Evolutionary conservation across 1,139 yeast genomes (phyloP).

Genomic region (Arxiozyma heterogenica): DNA sequence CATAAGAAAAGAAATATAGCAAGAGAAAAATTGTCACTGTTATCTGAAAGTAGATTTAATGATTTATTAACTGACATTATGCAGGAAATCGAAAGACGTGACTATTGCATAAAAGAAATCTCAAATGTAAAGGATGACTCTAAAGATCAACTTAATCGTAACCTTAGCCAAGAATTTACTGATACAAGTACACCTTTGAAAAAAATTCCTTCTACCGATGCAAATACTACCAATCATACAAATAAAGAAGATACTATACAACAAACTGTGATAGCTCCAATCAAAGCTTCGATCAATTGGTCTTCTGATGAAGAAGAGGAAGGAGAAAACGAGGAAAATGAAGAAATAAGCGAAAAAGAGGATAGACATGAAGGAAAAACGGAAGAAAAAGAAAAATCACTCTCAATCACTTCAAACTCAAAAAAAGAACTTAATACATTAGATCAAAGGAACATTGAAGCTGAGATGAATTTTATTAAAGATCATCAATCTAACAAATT

Average conservation of each 20-base stretch:
- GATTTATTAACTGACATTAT: constrained; percentile 89
- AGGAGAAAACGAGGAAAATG: constrained; percentile 17
- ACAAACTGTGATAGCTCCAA: constrained; percentile 59
- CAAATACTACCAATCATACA: constrained; percentile 2
- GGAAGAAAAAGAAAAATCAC: neutral
- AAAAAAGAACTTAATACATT: neutral
- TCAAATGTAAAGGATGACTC: neutral
- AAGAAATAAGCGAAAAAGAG: neutral
- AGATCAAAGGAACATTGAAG: no score
- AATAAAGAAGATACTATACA: constrained; percentile 29
- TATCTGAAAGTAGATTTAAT: constrained; percentile 72
- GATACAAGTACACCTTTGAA: neutral
- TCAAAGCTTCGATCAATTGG: constrained; percentile 72
- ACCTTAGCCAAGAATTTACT: neutral
- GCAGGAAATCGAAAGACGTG: constrained; percentile 76
- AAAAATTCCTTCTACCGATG: neutral
- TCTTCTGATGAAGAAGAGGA: constrained; percentile 67
- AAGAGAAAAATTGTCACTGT: constrained; percentile 75
- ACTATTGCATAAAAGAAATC: constrained; percentile 33
- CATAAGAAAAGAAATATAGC: constrained; percentile 96
- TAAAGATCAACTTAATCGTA: neutral
- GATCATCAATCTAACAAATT: neutral
- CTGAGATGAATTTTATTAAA: no score
- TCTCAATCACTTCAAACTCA: neutral
- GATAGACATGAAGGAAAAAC: neutral